Percentiles rank a stretch among this genome's conserved stretches.
These are phyloP conservation scores for Microbotryum saponariae DNA, from an alignment of 1,284 basidiomycete species.

Conservation along the genomic window DNA sequence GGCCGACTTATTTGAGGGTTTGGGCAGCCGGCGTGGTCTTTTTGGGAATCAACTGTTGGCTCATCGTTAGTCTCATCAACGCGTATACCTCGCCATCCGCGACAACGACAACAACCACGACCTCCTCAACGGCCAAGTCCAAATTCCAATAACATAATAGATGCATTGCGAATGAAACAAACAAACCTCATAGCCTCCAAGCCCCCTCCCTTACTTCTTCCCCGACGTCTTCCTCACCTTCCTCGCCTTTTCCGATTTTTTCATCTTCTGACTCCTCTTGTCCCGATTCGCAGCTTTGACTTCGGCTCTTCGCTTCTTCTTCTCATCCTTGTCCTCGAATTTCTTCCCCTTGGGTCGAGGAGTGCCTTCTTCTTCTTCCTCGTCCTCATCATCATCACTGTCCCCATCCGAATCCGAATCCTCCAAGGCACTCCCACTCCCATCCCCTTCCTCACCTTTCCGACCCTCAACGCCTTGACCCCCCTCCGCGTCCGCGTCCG, in stretches of 20 bases:
- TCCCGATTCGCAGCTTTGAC: constrained; percentile 79
- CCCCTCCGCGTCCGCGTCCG: constrained; percentile 8
- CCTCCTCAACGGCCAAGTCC: too few relatives aligned
- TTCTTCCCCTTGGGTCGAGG: constrained; percentile 69
- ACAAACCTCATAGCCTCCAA: too few relatives aligned
- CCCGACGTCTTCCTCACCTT: constrained; percentile 54
- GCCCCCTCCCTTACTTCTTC: constrained; percentile 21
- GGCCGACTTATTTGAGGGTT: constrained; percentile 60
- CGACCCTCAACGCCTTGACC: constrained; percentile 16
- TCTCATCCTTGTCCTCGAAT: constrained; percentile 82
- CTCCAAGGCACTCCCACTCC: neutral
- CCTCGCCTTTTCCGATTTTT: constrained; percentile 83
- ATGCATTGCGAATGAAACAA: too few relatives aligned
- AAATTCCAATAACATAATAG: too few relatives aligned
- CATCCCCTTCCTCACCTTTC: neutral
- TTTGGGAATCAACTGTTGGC: constrained; percentile 53
- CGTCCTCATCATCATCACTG: constrained; percentile 33
- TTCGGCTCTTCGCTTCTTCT: constrained; percentile 87
- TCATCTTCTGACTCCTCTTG: constrained; percentile 82
- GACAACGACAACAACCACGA: too few relatives aligned
- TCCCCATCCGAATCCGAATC: constrained; percentile 8
- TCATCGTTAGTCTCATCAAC: constrained; percentile 5
- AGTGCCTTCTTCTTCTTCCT: constrained; percentile 45
- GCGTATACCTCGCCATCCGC: neutral
- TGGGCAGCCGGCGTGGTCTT: constrained; percentile 74